phyloP scores from a whole-genome alignment of 2,329 filamentous ascomycete genomes.

The Curvularia sp. region DNA sequence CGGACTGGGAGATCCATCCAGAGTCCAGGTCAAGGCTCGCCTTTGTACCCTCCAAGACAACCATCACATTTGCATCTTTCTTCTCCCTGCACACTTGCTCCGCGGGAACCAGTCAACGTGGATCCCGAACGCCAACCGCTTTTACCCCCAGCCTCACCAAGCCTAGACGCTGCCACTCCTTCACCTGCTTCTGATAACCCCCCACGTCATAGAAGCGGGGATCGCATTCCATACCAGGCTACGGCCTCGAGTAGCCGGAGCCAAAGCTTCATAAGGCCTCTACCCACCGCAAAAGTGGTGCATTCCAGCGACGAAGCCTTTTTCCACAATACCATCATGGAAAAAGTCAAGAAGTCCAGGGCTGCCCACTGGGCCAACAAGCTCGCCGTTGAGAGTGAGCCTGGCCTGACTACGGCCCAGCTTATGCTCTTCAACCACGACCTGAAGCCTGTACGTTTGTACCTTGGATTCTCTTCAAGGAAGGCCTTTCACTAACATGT shows the following conservation, averaged over 20 bases:
- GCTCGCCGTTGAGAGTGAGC: constrained; percentile 75
- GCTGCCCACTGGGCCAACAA: constrained; percentile 58
- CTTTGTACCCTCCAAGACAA: background rate
- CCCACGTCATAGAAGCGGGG: constrained; percentile 43
- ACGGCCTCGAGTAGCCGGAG: constrained; percentile 27
- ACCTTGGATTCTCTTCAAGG: background rate
- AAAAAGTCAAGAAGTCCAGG: constrained; percentile 50
- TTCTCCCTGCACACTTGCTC: background rate
- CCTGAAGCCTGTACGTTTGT: constrained; percentile 62
- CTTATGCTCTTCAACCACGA: constrained; percentile 88
- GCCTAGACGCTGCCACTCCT: constrained; percentile 26
- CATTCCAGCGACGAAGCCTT: constrained; percentile 26
- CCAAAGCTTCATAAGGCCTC: constrained; percentile 31
- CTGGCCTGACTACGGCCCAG: constrained; percentile 77
- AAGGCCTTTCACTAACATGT: constrained; percentile 11
- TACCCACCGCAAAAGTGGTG: constrained; percentile 23
- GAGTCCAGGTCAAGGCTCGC: constrained; percentile 2
- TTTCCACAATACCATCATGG: constrained; percentile 45
- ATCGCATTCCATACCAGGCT: constrained; percentile 31
- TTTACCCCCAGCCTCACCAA: constrained; percentile 25
- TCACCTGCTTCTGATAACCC: constrained; percentile 20
- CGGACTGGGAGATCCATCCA: constrained; percentile 5
- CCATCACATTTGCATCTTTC: background rate
- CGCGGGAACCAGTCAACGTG: constrained; percentile 19
- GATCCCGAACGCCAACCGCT: constrained; percentile 37